Evolutionary conservation across 2,329 filamentous ascomycete genomes (phyloP).

Genomic region (Curvularia sp.): DNA sequence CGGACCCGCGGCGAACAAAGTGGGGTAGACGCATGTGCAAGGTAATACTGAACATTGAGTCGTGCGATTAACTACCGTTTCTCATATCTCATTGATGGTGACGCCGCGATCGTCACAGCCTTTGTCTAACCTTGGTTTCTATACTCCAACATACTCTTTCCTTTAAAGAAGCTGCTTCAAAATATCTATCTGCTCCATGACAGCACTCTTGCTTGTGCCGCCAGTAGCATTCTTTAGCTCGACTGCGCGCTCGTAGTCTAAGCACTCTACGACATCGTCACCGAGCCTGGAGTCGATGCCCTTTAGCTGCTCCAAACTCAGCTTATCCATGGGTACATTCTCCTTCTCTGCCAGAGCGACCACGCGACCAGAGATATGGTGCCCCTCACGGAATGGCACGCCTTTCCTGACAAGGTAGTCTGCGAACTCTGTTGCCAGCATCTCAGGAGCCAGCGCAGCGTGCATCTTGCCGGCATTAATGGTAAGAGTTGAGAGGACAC

Average conservation of each 20-base stretch:
- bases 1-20: constrained; percentile 13
- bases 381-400: constrained; percentile 80
- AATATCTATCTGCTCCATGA: constrained; percentile 68
- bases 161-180: constrained; percentile 53
- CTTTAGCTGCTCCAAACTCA: constrained; percentile 71
- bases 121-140: constrained; percentile 4
- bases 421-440: constrained; percentile 77
- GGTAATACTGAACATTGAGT: constrained; percentile 1
- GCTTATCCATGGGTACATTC: constrained; percentile 72
- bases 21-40: constrained; percentile 12
- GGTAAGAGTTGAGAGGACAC: constrained; percentile 76
- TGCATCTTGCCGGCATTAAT: constrained; percentile 77
- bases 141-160: neutral
- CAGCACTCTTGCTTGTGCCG: constrained; percentile 75
- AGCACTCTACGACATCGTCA: constrained; percentile 72
- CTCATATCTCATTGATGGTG: constrained; percentile 6
- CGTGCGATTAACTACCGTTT: constrained; percentile 2
- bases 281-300: constrained; percentile 73
- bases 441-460: constrained; percentile 78
- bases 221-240: constrained; percentile 80
- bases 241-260: constrained; percentile 84
- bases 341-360: constrained; percentile 75
- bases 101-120: neutral
- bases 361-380: constrained; percentile 76
- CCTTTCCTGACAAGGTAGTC: constrained; percentile 70